phyloP scores from a whole-genome alignment of 2,329 filamentous ascomycete genomes.

The Cordyceps cateniannulata region DNA sequence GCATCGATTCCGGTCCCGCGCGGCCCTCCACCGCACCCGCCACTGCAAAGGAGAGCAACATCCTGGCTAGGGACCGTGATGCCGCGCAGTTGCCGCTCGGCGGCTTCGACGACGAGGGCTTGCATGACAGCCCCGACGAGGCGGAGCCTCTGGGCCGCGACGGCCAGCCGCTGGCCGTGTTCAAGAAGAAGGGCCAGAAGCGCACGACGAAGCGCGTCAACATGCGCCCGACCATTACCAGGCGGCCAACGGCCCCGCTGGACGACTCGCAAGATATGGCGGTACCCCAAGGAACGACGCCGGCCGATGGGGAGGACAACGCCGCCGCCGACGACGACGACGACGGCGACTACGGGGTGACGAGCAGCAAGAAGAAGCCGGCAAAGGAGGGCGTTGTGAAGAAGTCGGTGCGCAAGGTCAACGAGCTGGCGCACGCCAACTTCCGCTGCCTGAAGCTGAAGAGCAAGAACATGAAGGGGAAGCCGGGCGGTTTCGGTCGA shows the following conservation, averaged over 20 bases:
- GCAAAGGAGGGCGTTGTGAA: constrained; percentile 37
- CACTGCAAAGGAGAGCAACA: constrained; percentile 23
- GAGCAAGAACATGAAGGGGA: constrained; percentile 55
- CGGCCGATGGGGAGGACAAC: constrained; percentile 6
- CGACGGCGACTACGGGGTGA: constrained; percentile 14
- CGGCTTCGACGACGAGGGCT: constrained; percentile 57
- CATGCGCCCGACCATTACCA: constrained; percentile 48
- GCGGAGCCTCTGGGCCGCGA: constrained; percentile 43
- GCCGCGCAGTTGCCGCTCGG: constrained; percentile 41
- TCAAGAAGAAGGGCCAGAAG: constrained; percentile 82
- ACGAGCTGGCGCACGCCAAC: constrained; percentile 58
- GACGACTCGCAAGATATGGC: constrained; percentile 25
- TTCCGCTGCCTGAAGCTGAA: constrained; percentile 60
- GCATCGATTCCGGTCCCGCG: constrained; percentile 19
- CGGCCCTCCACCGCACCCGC: constrained; percentile 18
- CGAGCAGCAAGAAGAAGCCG: constrained; percentile 18
- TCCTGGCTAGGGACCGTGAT: constrained; percentile 40
- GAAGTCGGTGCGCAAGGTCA: constrained; percentile 53
- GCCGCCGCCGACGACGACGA: constrained; percentile 2
- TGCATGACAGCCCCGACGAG: constrained; percentile 50
- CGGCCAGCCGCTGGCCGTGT: constrained; percentile 55
- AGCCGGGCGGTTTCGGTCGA: constrained; percentile 45
- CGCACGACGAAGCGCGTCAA: constrained; percentile 65
- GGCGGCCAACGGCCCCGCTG: constrained; percentile 35
- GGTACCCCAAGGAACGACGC: constrained; percentile 20